Percentiles rank a stretch among this genome's conserved stretches.
phyloP scores from a whole-genome alignment of 139 green algal species.

The Pleodorina starrii region DNA sequence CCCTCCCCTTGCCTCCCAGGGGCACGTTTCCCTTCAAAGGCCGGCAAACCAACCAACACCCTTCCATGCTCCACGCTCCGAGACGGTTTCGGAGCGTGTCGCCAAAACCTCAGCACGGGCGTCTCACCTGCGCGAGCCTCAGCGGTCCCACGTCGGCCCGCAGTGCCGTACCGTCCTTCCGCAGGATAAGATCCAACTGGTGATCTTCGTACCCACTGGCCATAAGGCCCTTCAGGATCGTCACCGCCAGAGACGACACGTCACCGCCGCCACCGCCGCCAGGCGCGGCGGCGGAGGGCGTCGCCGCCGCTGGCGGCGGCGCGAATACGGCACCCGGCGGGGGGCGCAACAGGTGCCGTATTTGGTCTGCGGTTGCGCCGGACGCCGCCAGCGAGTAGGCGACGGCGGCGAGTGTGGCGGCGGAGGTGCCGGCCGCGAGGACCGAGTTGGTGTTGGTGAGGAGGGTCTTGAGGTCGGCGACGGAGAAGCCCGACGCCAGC shows the following conservation, averaged over 20 bases:
- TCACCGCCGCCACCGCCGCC: not conserved
- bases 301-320: not conserved
- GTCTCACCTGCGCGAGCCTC: constrained; percentile 30
- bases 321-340: not conserved
- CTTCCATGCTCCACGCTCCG: too few species aligned
- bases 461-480: constrained; percentile 17
- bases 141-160: constrained; percentile 28
- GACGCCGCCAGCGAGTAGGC: not conserved
- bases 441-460: not conserved
- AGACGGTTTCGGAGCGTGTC: too few species aligned
- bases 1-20: too few species aligned
- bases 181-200: not conserved
- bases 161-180: constrained; percentile 20
- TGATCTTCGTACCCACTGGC: not conserved
- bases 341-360: constrained; percentile 19
- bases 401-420: not conserved
- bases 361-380: constrained; percentile 29
- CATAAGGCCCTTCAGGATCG: not conserved
- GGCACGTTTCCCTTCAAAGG: too few species aligned
- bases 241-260: not conserved
- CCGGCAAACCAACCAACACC: too few species aligned
- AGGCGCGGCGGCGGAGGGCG: not conserved
- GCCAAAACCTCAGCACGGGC: too few species aligned
- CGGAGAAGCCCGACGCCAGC: constrained; percentile 25
- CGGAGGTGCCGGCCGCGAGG: not conserved